Base-by-base conservation (phyloP, 495 filamentous ascomycete species). In the Aspergillus nidulans region DNA sequence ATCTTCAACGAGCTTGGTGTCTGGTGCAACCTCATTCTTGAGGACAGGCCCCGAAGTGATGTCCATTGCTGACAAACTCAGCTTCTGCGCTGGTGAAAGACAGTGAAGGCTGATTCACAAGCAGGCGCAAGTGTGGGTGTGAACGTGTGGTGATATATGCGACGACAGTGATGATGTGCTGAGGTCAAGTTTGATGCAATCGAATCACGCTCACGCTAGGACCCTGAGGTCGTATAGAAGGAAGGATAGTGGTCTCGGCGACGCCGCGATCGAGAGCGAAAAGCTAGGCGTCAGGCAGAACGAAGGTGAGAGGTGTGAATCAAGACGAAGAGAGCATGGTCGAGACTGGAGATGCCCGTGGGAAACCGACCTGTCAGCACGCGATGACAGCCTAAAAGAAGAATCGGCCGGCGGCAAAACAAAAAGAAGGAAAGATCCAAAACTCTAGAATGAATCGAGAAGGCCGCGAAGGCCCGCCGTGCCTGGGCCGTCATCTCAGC, bases 131-230 rank as follows among this genome's bases (percentile, higher is more conserved):
- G 23, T 21, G 23, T 21, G n/a, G 23, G 28, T 20, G 38, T 25
- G 36, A 34, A 16, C 28, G 24, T 21, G 20, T 46, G 39, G 40
- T 16, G 32, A 13, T 30, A 38, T 41, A 49, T 42, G 25, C 20
- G 34, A 36, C 26, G 32, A 28, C 21, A 19, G 57, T 41, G 57
- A 73, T 73, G 70, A 55, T 68, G 70, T 69, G 70, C 67, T 73
- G 48, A 38, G 51, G 46, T 63, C 67, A 63, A 69, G 63, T 60
- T n/a, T 71, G 70, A 65, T 69, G 67, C 70, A 69, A 73, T 70
- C 44, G 30, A 44, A 41, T 43, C 49, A 30, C 53, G 20, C 55
- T 36, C 23, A 53, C 25, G 38, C 49, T 42, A 53, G 39, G 36
- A 52, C 30, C 32, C 15, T 32, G 36, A 23, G 42, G 41, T 50